These are phyloP conservation scores for Populus hybrid DNA, from an alignment of 441 rosid genomes.

Conservation along the genomic window DNA sequence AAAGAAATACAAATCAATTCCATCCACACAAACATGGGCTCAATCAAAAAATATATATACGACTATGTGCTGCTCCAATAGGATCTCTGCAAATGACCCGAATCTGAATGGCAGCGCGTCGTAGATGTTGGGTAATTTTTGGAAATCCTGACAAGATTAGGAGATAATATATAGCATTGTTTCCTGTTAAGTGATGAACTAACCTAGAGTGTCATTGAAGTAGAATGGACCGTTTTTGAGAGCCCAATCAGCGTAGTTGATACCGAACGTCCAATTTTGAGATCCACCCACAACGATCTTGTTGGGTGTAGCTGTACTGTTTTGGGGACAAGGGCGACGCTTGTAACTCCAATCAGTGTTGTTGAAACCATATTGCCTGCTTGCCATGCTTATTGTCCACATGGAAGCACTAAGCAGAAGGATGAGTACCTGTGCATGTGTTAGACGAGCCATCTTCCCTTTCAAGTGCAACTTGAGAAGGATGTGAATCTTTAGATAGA, in stretches of 20 bases:
- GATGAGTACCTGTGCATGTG: conserved; percentile 21
- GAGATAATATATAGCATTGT: neutral
- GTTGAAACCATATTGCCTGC: conserved; percentile 27
- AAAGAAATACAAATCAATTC: neutral
- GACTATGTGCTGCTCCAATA: too few species aligned
- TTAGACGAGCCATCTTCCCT: conserved; percentile 23
- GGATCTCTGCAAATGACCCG: too few species aligned
- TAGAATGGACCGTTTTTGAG: conserved; percentile 48
- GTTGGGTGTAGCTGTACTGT: conserved; percentile 22
- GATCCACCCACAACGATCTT: conserved; percentile 60
- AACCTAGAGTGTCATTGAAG: conserved; percentile 56
- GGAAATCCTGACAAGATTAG: too few species aligned
- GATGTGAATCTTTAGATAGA: neutral
- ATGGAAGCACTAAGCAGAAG: conserved; percentile 29
- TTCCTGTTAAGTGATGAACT: neutral
- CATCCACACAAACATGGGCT: neutral
- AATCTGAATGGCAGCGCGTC: too few species aligned
- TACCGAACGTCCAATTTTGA: conserved; percentile 47
- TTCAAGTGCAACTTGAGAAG: neutral
- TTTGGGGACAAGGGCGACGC: conserved; percentile 1
- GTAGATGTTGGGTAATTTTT: too few species aligned
- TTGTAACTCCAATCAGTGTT: conserved; percentile 43
- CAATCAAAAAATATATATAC: neutral
- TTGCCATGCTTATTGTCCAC: conserved; percentile 31
- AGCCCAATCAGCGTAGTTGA: conserved; percentile 49